Evolutionary conservation across 139 green algal genomes (phyloP).

Genomic region (Eudorina sp.): DNA sequence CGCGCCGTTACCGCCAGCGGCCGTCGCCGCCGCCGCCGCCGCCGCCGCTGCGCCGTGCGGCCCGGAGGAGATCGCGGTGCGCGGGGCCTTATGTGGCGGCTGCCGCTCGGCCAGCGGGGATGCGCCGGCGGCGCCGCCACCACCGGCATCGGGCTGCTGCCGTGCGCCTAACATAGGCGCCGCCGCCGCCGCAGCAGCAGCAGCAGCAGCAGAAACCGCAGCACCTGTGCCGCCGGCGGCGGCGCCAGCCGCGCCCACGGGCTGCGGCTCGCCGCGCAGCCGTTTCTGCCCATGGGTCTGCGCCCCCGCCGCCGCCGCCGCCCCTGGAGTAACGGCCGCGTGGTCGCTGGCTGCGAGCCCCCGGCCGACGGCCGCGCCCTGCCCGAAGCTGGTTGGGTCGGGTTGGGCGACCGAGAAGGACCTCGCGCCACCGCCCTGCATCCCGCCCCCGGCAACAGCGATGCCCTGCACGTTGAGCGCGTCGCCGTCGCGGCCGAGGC

Average conservation of each 20-base stretch:
- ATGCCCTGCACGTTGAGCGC: slow-evolving; percentile 39
- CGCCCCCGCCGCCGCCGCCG: not conserved
- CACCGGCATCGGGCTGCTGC: not conserved
- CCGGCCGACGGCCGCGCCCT: not conserved
- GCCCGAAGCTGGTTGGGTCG: not conserved
- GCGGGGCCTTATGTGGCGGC: slow-evolving; percentile 18
- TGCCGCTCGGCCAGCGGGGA: not conserved
- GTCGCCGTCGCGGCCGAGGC: not conserved
- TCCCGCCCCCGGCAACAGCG: not conserved
- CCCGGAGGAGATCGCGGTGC: not conserved
- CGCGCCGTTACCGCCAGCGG: not conserved
- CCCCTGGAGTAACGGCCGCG: no score
- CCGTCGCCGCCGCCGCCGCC: not conserved
- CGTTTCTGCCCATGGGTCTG: slow-evolving; percentile 1
- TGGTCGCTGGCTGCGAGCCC: not conserved
- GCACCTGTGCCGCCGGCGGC: not conserved
- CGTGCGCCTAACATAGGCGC: not conserved
- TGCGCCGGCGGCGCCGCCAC: not conserved
- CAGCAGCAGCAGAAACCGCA: not conserved
- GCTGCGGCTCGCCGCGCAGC: not conserved
- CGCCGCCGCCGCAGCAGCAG: not conserved
- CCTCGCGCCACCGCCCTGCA: not conserved
- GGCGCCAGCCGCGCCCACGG: not conserved
- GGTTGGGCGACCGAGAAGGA: slow-evolving; percentile 42
- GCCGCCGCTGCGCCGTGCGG: not conserved